A percentile compares a stretch with the other conserved stretches of the same genome.
Conservation (phyloP, 176 grass and related monocot genomes). For the Calamus simplicifolius region DNA sequence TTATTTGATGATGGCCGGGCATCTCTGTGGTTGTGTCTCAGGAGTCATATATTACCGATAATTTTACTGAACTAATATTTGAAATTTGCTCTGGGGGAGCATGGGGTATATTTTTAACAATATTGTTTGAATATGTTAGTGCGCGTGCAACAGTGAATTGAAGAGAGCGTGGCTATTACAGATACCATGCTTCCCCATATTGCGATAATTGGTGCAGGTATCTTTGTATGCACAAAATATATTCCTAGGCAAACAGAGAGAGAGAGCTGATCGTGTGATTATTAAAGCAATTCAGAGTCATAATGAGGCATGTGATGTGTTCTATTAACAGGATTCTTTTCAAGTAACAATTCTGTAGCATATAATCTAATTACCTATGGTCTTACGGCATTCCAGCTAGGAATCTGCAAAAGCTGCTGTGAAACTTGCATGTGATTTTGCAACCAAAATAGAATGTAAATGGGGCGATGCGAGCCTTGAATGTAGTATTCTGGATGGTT, state of each 20-base stretch:
- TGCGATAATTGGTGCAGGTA: constrained; percentile 68
- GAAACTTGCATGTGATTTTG: constrained; percentile 77
- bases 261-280: constrained; percentile 53
- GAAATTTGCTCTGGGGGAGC: no score
- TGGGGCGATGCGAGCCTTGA: constrained; percentile 82
- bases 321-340: no score
- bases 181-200: constrained; percentile 38
- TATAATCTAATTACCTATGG: neutral
- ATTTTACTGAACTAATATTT: no score
- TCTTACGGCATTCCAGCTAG: constrained; percentile 21
- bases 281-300: constrained; percentile 88
- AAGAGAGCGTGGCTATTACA: constrained; percentile 15
- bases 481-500: constrained; percentile 62
- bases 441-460: constrained; percentile 56
- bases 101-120: no score
- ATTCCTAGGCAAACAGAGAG: constrained; percentile 83
- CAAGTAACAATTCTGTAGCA: neutral
- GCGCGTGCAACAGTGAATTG: no score
- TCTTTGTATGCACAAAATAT: constrained; percentile 86
- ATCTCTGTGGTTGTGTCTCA: no score
- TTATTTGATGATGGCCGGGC: no score
- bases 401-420: constrained; percentile 58
- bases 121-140: no score
- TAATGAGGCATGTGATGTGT: constrained; percentile 33
- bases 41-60: no score